These are phyloP conservation scores for Pythium insidiosum DNA, from an alignment of 352 stramenopile genomes.

Conservation along the genomic window DNA sequence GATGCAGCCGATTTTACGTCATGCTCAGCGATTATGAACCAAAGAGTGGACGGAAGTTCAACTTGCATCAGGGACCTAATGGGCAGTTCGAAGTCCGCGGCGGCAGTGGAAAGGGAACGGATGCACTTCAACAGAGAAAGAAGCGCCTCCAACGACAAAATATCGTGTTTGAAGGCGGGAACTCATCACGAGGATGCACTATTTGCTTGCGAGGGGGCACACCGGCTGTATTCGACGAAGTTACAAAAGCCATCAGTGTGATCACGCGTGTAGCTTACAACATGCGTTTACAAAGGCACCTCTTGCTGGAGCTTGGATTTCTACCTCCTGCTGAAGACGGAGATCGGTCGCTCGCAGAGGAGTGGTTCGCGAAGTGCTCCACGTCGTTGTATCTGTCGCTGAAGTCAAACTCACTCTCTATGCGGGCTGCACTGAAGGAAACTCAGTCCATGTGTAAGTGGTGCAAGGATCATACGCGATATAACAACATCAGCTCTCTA, in stretches of 20 bases:
- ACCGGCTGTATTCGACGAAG: conserved; percentile 53
- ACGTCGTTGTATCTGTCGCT: conserved; percentile 79
- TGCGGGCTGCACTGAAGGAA: conserved; percentile 75
- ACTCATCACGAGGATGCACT: conserved; percentile 66
- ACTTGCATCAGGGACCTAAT: conserved; percentile 25
- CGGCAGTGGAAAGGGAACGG: not conserved
- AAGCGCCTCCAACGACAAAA: conserved; percentile 74
- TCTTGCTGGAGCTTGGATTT: conserved; percentile 55
- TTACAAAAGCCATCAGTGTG: conserved; percentile 45
- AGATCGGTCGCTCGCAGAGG: conserved; percentile 61
- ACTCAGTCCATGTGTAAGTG: conserved; percentile 76
- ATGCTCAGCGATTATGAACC: conserved; percentile 74
- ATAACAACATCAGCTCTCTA: conserved; percentile 80
- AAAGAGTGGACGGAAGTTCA: conserved; percentile 52
- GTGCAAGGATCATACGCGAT: conserved; percentile 76
- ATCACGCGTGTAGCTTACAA: conserved; percentile 75
- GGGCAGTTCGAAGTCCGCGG: conserved; percentile 11
- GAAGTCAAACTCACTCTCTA: conserved; percentile 81
- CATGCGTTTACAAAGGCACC: conserved; percentile 60
- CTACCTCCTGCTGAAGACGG: conserved; percentile 35
- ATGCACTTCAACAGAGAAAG: conserved; percentile 12
- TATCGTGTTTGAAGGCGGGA: conserved; percentile 80
- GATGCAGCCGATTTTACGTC: conserved; percentile 78
- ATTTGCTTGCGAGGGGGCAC: conserved; percentile 72
- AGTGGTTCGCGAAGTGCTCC: conserved; percentile 77